These are phyloP conservation scores for Malassezia sp. DNA, from an alignment of 1,284 basidiomycete species.

Conservation along the genomic window DNA sequence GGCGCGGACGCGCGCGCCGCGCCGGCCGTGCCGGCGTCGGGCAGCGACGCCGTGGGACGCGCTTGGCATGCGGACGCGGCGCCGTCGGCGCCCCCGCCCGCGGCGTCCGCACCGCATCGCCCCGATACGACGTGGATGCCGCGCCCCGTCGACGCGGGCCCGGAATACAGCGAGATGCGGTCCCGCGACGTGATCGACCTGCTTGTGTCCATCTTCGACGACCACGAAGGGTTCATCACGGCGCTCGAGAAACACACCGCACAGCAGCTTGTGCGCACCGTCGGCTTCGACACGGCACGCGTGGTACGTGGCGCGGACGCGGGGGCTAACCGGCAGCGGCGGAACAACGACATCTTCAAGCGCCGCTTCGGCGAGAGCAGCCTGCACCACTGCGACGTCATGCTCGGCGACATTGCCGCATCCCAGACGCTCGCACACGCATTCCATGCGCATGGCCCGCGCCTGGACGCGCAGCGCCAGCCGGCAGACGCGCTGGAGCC, in stretches of 20 bases:
- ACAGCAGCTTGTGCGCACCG: constrained; percentile 33
- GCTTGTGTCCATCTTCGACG: constrained; percentile 44
- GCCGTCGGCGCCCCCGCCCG: constrained; percentile 15
- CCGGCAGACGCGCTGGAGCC: constrained; percentile 13
- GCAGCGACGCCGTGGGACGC: constrained; percentile 1
- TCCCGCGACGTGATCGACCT: constrained; percentile 39
- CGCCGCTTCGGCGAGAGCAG: constrained; percentile 37
- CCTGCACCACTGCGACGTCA: constrained; percentile 42
- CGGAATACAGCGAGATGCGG: constrained; percentile 32
- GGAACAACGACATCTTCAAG: constrained; percentile 42
- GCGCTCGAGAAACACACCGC: constrained; percentile 42
- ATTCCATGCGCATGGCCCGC: too few species aligned
- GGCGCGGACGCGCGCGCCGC: constrained; percentile 18
- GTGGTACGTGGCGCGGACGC: constrained; percentile 4
- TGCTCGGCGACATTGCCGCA: constrained; percentile 37
- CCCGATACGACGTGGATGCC: constrained; percentile 13
- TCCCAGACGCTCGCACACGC: constrained; percentile 11
- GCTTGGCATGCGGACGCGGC: neutral
- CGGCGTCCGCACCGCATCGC: too few species aligned
- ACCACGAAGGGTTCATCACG: constrained; percentile 33
- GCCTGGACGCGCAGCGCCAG: too few species aligned
- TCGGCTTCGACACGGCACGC: constrained; percentile 27
- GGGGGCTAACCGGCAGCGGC: too few species aligned
- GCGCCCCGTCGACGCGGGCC: constrained; percentile 21
- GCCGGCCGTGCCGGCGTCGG: constrained; percentile 14